Percentiles rank a stretch among this genome's conserved stretches.
Conservation (phyloP, 2,329 filamentous ascomycete genomes). For the Chaetothyriales sp. region DNA sequence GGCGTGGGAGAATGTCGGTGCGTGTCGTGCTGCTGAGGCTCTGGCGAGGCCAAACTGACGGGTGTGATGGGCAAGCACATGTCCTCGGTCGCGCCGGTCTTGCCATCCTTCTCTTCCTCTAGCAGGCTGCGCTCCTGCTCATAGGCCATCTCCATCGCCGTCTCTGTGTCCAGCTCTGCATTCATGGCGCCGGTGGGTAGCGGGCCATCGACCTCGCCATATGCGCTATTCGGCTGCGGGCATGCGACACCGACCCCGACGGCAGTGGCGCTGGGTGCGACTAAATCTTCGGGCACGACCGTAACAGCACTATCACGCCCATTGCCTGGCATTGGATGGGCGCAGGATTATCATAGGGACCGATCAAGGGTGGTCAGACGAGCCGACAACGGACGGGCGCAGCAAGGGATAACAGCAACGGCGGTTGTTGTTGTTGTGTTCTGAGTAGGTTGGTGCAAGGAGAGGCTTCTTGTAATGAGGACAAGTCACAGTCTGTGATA, state of each 20-base stretch:
- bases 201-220: not conserved
- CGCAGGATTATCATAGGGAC: slow-evolving; percentile 14
- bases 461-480: not conserved
- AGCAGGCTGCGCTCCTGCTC: slow-evolving; percentile 16
- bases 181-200: not conserved
- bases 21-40: not conserved
- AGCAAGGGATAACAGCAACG: not conserved
- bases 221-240: slow-evolving; percentile 7
- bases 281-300: slow-evolving; percentile 5
- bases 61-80: not conserved
- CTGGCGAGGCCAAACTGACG: not conserved
- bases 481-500: not conserved
- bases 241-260: slow-evolving; percentile 4
- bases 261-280: slow-evolving; percentile 1
- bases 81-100: slow-evolving; percentile 1
- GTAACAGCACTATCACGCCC: slow-evolving; percentile 2
- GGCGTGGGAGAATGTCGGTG: not conserved
- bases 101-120: not conserved
- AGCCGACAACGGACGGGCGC: not conserved
- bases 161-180: slow-evolving; percentile 9
- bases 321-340: slow-evolving; percentile 16
- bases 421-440: no score
- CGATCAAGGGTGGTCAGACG: not conserved
- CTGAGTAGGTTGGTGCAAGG: not conserved
- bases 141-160: slow-evolving; percentile 15